Base-by-base conservation (phyloP, 139 green algal species). In the Choricystis sp. region DNA sequence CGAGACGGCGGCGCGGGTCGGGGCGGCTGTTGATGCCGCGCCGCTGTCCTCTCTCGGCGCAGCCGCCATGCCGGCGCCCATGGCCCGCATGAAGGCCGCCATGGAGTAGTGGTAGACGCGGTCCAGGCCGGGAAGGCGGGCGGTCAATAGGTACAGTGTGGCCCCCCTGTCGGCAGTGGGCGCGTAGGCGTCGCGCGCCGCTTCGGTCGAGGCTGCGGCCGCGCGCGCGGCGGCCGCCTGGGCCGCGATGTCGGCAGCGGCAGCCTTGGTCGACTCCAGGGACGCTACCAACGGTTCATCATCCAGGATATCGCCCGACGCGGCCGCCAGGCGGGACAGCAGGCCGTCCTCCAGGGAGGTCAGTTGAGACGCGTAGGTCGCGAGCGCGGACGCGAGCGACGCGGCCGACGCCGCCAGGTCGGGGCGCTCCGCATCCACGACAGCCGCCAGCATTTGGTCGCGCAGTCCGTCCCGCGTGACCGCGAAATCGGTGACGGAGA, bases 51-150 rank as follows among this genome's bases (percentile, higher is more conserved):
- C 40, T 52, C 9, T 9, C 40, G 40, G 40, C 40, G 80, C 84
- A 29, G 80, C 61, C 69, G 86, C 80, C 82, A 94, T 93, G 60
- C 86, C 88, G 67, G 89, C 90, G 52, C 71, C 73, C 5, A 95
- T 77, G 64, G 92, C 79, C 56, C 72, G 79, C 57, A 92, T 79
- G 74, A 90, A 96, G 72, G 86, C 92, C 59, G 86, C 85, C 89
- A 96, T 96, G 24, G 83, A 92, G 76, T 89, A 96, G 68, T 91
- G 83, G 77, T 96, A 96, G 49, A 91, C 76, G 56, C 79, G 79
- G 78, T 96, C 85, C 40, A 96, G 76, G 1, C 74, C 75, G 49
- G 85, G 80, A 2, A 96, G 82, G 59, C 85, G 84, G 73, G 94
- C 84, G 49, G 95, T 79, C 2, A 96, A 76, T 78, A 96, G 95